Base-by-base conservation (phyloP, 2,329 filamentous ascomycete species). In the Blastomyces emzantsi region DNA sequence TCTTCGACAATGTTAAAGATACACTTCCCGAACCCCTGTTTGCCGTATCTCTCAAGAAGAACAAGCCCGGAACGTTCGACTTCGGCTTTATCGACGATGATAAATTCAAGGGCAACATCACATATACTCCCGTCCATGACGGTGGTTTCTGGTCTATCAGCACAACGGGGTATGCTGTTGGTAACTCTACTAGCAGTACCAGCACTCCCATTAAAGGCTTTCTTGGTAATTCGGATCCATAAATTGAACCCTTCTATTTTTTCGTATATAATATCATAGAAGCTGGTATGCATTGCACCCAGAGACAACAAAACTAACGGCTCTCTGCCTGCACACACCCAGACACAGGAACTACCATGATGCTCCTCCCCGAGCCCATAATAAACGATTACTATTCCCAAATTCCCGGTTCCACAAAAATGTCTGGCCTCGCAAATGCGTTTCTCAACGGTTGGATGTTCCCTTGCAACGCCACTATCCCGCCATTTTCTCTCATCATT, bases 71-170 rank as follows among this genome's bases (percentile, higher is more conserved):
- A 54, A 81, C 83, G 41, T 92, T 90, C 76, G 86, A 90, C 71
- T 92, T 92, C 69, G 90, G 90, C 65, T 81, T 76, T 69, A 86
- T 92, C 69, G 87, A 92, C 72, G 71, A 70, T 1, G 77, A 75
- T 63, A 85, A 88, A 69, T 89, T 88, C 73, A 79, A 74, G 1
- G 89, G 88, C 41, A 69, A 80, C 3, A 81, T 92, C 69, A 76
- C 79, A 25, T 90, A 86, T 72, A 79, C 85, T 22, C 77, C 81
- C 13, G 80, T 90, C 66, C 83, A 90, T 71, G 80, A 79, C 22
- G 76, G 79, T 43, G 88, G 88, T 8, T 90, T 87, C 78, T 92
- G 89, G 89, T 79, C 87, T 70, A 84, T 90, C 70, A 71, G 79
- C 17, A 84, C 83, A 7, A 78, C 79, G 30, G 77, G 77, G 43